These are phyloP conservation scores for Colletotrichum noveboracense DNA, from an alignment of 2,329 filamentous ascomycete genomes.

Conservation along the genomic window DNA sequence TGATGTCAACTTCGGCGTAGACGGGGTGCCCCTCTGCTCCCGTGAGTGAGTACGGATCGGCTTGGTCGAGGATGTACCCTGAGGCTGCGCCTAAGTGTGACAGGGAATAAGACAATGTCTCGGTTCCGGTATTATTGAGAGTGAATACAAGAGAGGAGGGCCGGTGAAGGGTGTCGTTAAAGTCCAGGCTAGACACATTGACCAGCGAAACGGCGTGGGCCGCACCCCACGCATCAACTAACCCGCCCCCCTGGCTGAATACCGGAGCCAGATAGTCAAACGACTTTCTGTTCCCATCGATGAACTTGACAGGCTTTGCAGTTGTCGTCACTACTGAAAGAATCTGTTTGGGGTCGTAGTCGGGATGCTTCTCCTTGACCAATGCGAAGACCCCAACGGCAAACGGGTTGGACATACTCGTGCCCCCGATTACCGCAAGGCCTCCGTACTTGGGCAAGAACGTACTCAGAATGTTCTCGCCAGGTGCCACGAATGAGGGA, in stretches of 20 bases:
- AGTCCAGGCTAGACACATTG: not conserved
- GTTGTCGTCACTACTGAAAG: not conserved
- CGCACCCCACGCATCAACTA: not conserved
- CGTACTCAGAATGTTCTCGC: conserved; percentile 25
- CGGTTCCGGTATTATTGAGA: not conserved
- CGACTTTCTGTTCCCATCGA: not conserved
- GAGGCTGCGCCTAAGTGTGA: not conserved
- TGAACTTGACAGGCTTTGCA: not conserved
- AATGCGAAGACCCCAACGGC: conserved; percentile 20
- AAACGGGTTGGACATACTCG: conserved; percentile 23
- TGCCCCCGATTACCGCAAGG: conserved; percentile 19
- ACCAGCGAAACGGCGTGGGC: not conserved
- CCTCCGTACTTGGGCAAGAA: not conserved
- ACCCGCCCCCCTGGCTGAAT: not conserved
- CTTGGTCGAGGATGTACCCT: not conserved
- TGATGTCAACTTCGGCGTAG: not conserved
- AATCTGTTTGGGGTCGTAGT: not conserved
- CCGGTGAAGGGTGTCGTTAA: not conserved
- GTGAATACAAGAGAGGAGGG: not conserved
- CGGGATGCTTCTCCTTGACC: not conserved
- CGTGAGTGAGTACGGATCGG: not conserved
- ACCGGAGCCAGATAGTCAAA: not conserved
- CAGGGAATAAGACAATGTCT: not conserved
- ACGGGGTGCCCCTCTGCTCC: not conserved
- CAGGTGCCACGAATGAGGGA: conserved; percentile 22